Conservation (phyloP, 1,139 yeast species). For the Taphrina flavorubra region DNA sequence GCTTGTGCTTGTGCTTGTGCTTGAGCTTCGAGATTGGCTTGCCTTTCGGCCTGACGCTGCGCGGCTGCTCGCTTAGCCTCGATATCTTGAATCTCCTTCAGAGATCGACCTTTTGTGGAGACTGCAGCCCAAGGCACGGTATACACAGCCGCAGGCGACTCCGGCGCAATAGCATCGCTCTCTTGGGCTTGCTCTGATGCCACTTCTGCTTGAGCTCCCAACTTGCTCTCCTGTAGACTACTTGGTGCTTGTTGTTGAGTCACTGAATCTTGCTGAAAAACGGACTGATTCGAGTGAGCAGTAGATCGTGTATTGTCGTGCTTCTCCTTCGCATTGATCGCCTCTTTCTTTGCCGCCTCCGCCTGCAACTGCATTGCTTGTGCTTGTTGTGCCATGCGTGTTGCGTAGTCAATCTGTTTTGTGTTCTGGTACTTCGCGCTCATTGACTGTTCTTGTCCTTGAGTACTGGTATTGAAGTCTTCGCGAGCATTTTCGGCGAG, state of each 20-base stretch:
- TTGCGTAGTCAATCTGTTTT: conserved; percentile 23
- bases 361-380: conserved; percentile 20
- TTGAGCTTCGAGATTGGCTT: conserved; percentile 21
- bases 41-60: conserved; percentile 49
- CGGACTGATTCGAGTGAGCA: not conserved
- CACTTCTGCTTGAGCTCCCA: not conserved
- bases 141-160: conserved; percentile 44
- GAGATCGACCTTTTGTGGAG: conserved; percentile 50
- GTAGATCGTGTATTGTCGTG: not conserved
- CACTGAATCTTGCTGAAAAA: not conserved
- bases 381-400: conserved; percentile 23
- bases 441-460: conserved; percentile 9
- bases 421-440: not conserved
- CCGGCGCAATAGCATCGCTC: conserved; percentile 44
- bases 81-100: conserved; percentile 71
- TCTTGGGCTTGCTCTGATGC: conserved; percentile 38
- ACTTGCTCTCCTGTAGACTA: not conserved
- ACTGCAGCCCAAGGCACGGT: conserved; percentile 58
- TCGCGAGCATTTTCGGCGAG: conserved; percentile 14
- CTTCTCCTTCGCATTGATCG: not conserved
- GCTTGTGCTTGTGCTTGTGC: conserved; percentile 22
- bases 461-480: conserved; percentile 12
- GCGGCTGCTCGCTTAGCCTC: conserved; percentile 58
- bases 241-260: not conserved
- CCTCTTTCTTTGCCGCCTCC: conserved; percentile 11